Conservation (phyloP, 352 stramenopile species). For the Halophytophthora polymorphica region DNA sequence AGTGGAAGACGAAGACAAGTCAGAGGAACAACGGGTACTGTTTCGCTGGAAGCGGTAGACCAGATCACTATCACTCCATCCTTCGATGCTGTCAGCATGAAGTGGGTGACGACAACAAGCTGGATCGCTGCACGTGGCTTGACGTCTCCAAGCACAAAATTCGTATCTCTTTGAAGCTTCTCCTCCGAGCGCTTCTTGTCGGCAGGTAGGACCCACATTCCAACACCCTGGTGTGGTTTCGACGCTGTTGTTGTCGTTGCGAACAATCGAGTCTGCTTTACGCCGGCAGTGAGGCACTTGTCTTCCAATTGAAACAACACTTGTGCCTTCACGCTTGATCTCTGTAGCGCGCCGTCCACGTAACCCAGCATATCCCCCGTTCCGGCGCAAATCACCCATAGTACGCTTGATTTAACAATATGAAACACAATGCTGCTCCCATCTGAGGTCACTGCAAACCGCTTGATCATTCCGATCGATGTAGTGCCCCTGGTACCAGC, state of each 20-base stretch:
- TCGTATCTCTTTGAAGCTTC: background rate
- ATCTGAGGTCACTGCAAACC: slow-evolving; percentile 11
- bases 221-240: slow-evolving; percentile 12
- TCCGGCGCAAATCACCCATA: slow-evolving; percentile 14
- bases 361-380: slow-evolving; percentile 13
- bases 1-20: slow-evolving; percentile 12
- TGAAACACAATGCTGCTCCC: slow-evolving; percentile 15
- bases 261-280: slow-evolving; percentile 11
- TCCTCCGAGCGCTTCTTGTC: background rate
- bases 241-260: slow-evolving; percentile 6
- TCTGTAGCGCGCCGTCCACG: slow-evolving; percentile 2
- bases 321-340: slow-evolving; percentile 4
- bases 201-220: slow-evolving; percentile 13
- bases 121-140: slow-evolving; percentile 2
- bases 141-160: slow-evolving; percentile 13
- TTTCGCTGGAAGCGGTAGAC: slow-evolving; percentile 2
- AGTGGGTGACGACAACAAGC: slow-evolving; percentile 1
- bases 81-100: slow-evolving; percentile 14
- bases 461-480: slow-evolving; percentile 11
- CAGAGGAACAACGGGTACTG: slow-evolving; percentile 6
- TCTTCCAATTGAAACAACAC: slow-evolving; percentile 10
- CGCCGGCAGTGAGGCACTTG: background rate
- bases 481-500: background rate
- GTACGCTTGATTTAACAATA: slow-evolving; percentile 1
- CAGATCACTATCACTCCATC: slow-evolving; percentile 16